Evolutionary conservation across 192 early-diverging fungal genomes (phyloP), one percentile per base, ranked within the genome.

Genomic region (Coemansia sp.): DNA sequence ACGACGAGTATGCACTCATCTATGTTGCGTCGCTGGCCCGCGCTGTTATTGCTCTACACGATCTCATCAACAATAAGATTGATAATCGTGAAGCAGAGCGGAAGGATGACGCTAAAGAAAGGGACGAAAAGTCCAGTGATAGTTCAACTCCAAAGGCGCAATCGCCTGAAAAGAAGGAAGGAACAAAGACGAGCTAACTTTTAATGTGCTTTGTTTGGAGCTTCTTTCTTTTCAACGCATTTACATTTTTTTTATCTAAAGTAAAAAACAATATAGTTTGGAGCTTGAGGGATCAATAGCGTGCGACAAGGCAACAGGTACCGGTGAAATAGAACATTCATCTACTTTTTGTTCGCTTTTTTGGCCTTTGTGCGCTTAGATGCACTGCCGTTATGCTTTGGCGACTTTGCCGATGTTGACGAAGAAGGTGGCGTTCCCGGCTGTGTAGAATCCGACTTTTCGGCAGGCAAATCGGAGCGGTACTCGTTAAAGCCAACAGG

Each of bases 31-130:
- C 90, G 53, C 82, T 98, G 79, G 93, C 98, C 63, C 89, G 98
- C 18, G 88, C 98, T 5, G 91, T 98, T 37, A 95, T 99, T 87
- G 98, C 96, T 0, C 84, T 99, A 62, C 98, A 99, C 70, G 95
- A 95, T 68, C 76, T 99, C 41, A 98, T 99, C 72, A 92, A 95
- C 73, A 99, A 99, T 85, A 99, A 99, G 87, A 90, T 97, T 50
- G 91, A 93, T 81, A 94, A 96, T 69, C 75, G 78, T 56, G 75
- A 81, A 49, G 77, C 73, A 12, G 82, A 84, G 69, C 64, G 65
- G 45, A 68, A 69, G 43, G 73, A 67, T 6, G 77, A 84, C 9
- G 65, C 64, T 10, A 73, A 67, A 61, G 81, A 79, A 41, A 66
- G 19, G 40, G 73, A 71, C 19, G 56, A 65, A 19, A 83, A 83